These are phyloP conservation scores for Suillus occidentalis DNA, from an alignment of 768 basidiomycete genomes.

Conservation along the genomic window DNA sequence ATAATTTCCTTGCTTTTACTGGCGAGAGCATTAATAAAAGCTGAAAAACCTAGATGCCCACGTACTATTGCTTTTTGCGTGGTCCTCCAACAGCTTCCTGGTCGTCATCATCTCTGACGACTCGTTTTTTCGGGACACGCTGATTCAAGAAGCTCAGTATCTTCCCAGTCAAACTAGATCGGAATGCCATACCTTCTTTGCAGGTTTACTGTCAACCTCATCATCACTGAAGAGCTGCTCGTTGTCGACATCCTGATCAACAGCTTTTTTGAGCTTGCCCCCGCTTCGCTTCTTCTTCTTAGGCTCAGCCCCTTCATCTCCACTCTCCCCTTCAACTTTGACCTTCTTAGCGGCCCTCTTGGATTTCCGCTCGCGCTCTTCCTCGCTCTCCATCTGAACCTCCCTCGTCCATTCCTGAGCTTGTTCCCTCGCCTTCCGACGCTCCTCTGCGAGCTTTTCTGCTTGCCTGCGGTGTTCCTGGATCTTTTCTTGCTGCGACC, in stretches of 20 bases:
- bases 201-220: constrained; percentile 55
- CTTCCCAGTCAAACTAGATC: not conserved
- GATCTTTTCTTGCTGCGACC: constrained; percentile 52
- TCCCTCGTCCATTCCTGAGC: constrained; percentile 77
- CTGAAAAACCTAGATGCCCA: constrained; percentile 11
- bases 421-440: constrained; percentile 73
- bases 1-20: constrained; percentile 46
- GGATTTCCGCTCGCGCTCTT: constrained; percentile 69
- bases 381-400: constrained; percentile 67
- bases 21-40: constrained; percentile 9
- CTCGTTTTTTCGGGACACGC: constrained; percentile 66
- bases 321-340: constrained; percentile 51
- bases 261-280: constrained; percentile 63
- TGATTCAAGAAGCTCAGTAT: constrained; percentile 14
- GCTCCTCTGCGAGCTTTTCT: constrained; percentile 78
- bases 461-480: constrained; percentile 69
- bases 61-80: constrained; percentile 77
- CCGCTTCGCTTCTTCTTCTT: constrained; percentile 78
- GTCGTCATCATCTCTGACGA: constrained; percentile 76
- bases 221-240: constrained; percentile 71
- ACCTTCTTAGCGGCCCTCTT: constrained; percentile 57
- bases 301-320: constrained; percentile 53
- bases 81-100: constrained; percentile 64
- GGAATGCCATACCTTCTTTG: constrained; percentile 58
- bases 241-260: constrained; percentile 56